phyloP scores from a whole-genome alignment of 2,329 filamentous ascomycete species.

The Fusarium brachygibbosum region DNA sequence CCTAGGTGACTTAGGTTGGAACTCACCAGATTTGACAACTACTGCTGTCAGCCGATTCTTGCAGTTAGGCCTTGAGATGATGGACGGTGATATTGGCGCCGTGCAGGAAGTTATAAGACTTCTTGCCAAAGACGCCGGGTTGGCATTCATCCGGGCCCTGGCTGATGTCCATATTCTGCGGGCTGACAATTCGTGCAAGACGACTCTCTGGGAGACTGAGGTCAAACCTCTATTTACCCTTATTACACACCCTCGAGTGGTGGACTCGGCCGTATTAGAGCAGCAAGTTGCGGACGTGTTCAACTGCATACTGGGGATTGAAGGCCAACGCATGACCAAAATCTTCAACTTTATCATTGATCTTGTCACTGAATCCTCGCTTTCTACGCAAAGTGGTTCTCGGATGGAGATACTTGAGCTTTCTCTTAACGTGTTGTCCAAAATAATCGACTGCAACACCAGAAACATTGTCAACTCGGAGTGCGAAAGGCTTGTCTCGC shows the following conservation, averaged over 20 bases:
- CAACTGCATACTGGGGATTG: constrained; percentile 11
- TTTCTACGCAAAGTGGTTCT: neutral
- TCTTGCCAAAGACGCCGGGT: neutral
- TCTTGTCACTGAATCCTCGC: neutral
- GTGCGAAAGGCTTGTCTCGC: neutral
- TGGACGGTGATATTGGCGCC: constrained; percentile 4
- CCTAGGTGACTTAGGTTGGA: neutral
- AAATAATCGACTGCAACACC: constrained; percentile 5
- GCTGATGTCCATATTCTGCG: neutral
- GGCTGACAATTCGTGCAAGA: fast-evolving
- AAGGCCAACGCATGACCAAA: neutral
- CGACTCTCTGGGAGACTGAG: neutral
- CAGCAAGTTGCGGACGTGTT: constrained; percentile 3
- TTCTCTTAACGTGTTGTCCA: neutral
- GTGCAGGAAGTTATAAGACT: constrained; percentile 4
- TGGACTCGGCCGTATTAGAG: constrained; percentile 8
- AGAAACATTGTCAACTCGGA: constrained; percentile 1
- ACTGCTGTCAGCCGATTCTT: neutral
- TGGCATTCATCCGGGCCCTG: neutral
- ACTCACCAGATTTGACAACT: neutral
- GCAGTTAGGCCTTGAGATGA: neutral
- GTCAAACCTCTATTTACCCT: constrained; percentile 1
- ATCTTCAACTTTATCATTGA: neutral
- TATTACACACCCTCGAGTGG: neutral
- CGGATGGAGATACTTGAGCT: neutral